These are phyloP conservation scores for Hordeum pubiflorum DNA, from an alignment of 202 grass and related monocot species.

Conservation along the genomic window DNA sequence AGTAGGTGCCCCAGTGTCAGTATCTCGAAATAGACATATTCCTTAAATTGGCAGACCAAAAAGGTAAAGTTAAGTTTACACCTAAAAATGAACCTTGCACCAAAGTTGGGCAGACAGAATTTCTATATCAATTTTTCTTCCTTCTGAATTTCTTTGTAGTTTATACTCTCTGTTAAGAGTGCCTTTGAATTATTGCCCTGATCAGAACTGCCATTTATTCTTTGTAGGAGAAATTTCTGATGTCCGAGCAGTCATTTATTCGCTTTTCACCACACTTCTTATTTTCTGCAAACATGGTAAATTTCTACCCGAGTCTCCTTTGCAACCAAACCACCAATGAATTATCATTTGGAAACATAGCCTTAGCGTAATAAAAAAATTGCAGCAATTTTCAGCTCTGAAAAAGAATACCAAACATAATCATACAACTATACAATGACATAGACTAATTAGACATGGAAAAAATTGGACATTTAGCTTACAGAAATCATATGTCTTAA, in stretches of 20 bases:
- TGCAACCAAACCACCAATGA: background rate
- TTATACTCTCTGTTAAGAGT: conserved; percentile 3
- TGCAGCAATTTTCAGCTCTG: background rate
- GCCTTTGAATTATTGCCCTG: background rate
- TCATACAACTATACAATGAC: background rate
- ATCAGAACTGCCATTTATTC: background rate
- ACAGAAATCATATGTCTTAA: background rate
- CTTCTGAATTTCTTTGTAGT: background rate
- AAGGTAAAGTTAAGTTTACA: background rate
- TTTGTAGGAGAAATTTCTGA: conserved; percentile 21
- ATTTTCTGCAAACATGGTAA: conserved; percentile 65
- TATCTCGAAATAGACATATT: background rate
- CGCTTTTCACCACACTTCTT: conserved; percentile 35
- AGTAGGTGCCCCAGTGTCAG: background rate
- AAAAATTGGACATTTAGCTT: conserved; percentile 6
- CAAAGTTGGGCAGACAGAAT: background rate
- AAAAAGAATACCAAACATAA: background rate
- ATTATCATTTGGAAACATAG: conserved; percentile 8
- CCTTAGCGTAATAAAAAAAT: background rate
- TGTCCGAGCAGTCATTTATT: conserved; percentile 50
- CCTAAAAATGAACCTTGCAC: background rate
- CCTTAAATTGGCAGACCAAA: background rate
- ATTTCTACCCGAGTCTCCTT: conserved; percentile 25
- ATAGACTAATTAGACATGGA: background rate
- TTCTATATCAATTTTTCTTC: conserved; percentile 1